Conservation (phyloP, 176 grass and related monocot species). For the Avena sativa region DNA sequence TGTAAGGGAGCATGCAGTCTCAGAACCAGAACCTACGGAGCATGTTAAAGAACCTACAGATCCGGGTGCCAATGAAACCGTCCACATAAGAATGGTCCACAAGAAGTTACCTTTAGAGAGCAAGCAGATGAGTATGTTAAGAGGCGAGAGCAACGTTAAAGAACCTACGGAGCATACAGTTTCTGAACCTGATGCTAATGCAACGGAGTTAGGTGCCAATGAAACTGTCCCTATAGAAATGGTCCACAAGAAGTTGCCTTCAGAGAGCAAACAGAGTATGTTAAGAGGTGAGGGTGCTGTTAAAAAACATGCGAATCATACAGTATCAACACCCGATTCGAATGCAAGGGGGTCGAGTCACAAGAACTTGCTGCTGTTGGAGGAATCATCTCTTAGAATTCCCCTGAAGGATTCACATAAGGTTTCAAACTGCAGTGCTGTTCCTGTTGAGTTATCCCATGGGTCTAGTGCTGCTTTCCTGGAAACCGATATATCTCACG, state of each 20-base stretch:
- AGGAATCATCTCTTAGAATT: constrained; percentile 32
- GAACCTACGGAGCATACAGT: not conserved
- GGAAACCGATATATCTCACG: constrained; percentile 30
- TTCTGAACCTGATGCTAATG: constrained; percentile 18
- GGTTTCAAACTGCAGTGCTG: constrained; percentile 45
- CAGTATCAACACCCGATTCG: constrained; percentile 20
- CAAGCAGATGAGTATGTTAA: constrained; percentile 16
- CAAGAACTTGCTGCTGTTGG: constrained; percentile 9
- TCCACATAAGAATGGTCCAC: constrained; percentile 15
- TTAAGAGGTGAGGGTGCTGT: not conserved
- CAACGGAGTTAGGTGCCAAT: constrained; percentile 17
- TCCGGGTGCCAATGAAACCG: constrained; percentile 8
- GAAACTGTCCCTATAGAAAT: not conserved
- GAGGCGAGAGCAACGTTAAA: not conserved
- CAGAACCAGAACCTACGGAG: not conserved
- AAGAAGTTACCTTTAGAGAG: constrained; percentile 35
- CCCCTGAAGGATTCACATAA: constrained; percentile 36
- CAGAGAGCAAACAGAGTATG: constrained; percentile 33
- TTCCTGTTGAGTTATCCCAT: constrained; percentile 40
- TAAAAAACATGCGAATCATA: constrained; percentile 4
- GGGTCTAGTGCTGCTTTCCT: constrained; percentile 38
- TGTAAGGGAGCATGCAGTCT: too few species aligned
- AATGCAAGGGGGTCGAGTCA: constrained; percentile 21
- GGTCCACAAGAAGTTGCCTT: constrained; percentile 21
- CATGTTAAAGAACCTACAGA: constrained; percentile 23